These are phyloP conservation scores for Deuterostichococcus epilithicus DNA, from an alignment of 139 green algal species.

Conservation along the genomic window DNA sequence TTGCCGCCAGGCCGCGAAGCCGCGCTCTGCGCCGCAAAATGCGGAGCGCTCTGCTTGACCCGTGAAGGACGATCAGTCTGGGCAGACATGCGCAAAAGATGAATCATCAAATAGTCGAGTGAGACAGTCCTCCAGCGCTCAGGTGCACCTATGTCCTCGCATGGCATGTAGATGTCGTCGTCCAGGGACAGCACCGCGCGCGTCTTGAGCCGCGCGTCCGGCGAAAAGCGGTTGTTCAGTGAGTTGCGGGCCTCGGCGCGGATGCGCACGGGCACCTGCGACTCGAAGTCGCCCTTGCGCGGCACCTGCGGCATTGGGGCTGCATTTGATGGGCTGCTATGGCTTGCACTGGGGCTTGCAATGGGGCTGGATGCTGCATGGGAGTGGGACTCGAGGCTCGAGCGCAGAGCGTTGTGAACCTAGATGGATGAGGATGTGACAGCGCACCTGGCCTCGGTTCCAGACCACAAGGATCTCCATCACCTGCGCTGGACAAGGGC, in stretches of 20 bases:
- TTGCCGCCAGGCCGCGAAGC: constrained; percentile 29
- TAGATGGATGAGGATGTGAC: not conserved
- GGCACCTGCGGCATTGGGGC: not conserved
- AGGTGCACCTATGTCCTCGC: not conserved
- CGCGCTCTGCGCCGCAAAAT: constrained; percentile 26
- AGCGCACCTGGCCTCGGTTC: constrained; percentile 31
- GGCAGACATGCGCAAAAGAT: too few species aligned
- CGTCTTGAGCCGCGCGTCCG: constrained; percentile 24
- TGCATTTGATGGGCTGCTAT: too few species aligned
- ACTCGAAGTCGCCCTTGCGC: constrained; percentile 15
- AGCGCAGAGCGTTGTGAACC: too few species aligned
- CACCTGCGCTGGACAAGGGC: too few species aligned
- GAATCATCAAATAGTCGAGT: too few species aligned
- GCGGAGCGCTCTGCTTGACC: too few species aligned
- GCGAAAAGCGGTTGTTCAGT: constrained; percentile 50
- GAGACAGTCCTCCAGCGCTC: too few species aligned
- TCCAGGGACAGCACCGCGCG: constrained; percentile 35
- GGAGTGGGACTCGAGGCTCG: too few species aligned
- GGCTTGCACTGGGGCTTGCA: too few species aligned
- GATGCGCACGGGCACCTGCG: constrained; percentile 33
- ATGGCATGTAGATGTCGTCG: constrained; percentile 17
- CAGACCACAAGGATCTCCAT: constrained; percentile 43
- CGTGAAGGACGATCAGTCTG: too few species aligned
- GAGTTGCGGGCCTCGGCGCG: constrained; percentile 35
- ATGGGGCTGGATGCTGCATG: too few species aligned